Percentiles rank a stretch among this genome's conserved stretches.
These are phyloP conservation scores for Geranium brycei DNA, from an alignment of 345 rosid species.

Conservation along the genomic window DNA sequence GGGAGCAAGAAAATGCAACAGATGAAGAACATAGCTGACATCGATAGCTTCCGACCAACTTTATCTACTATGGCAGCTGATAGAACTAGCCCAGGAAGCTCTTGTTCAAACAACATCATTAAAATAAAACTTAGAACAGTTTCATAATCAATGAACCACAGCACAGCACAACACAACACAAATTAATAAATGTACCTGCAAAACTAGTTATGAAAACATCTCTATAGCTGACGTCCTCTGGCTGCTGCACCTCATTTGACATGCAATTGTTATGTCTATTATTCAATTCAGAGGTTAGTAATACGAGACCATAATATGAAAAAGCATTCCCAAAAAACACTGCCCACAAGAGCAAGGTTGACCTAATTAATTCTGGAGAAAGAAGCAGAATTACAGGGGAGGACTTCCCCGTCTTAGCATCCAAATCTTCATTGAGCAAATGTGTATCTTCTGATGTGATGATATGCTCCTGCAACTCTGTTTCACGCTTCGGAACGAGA, in stretches of 20 bases:
- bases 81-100: conserved; percentile 77
- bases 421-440: conserved; percentile 26
- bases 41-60: conserved; percentile 70
- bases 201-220: conserved; percentile 69
- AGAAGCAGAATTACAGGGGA: conserved; percentile 43
- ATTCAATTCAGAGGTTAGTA: conserved; percentile 82
- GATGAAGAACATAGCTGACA: conserved; percentile 63
- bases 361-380: conserved; percentile 47
- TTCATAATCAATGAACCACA: no score
- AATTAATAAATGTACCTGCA: conserved; percentile 40
- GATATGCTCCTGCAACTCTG: conserved; percentile 24
- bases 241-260: conserved; percentile 13
- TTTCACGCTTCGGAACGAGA: conserved; percentile 49
- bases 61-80: conserved; percentile 67
- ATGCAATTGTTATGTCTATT: conserved; percentile 33
- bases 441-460: conserved; percentile 27
- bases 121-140: not conserved
- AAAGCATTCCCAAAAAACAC: conserved; percentile 86
- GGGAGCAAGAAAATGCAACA: conserved; percentile 67
- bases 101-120: conserved; percentile 19
- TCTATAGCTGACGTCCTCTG: conserved; percentile 37
- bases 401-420: conserved; percentile 27
- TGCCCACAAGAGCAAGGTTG: conserved; percentile 73
- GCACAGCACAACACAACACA: no score
- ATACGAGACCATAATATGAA: conserved; percentile 73